Evolutionary conservation across 148 eudicot species (phyloP), one percentile per base, ranked within the genome.

Genomic region (Arbutus unedo): DNA sequence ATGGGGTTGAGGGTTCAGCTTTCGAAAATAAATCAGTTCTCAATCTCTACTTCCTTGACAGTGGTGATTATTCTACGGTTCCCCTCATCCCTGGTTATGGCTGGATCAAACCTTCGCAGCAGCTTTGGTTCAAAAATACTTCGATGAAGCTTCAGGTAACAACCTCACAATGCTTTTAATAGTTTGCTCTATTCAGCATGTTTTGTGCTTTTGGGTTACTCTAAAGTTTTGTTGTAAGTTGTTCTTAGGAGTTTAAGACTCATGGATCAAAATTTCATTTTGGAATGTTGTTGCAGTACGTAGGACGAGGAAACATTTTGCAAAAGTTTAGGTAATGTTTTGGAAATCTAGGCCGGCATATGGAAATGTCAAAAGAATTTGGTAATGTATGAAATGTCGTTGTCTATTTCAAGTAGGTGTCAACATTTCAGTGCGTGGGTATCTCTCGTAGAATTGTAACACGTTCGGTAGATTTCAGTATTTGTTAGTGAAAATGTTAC

Each of bases 81-180:
- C 91, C 95, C 55, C 82, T 82, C 54, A 87, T 94, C 76, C 83
- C 87, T 79, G 93, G 91, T 67, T 96, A 96, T 87, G 98, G 91
- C 67, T 96, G 98, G 98, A 96, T 96, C 80, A 96, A 93, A 85
- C 84, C 91, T 80, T 96, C 98, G 74, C 98, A 96, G 87, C 98
- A 93, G 86, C 73, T 86, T 56, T 96, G 98, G 98, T 96, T 94
- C 83, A 83, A 89, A 81, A 91, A 49, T 38, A 91, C 93, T 76
- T 92, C 98, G 9, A 82, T 14, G 79, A 87, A 84, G 87, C 90
- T 94, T 79, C 90, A 86, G 95, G 98, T 95, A 88, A 81, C 59
- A 18, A 56, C 55, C 49, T 53, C 53, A 10, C 31, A n/a, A 44
- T 43, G 43, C 4, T 16, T 68, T 64, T 54, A 19, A 18, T 23